These are phyloP conservation scores for Grosmannia penicillata DNA, from an alignment of 2,329 filamentous ascomycete genomes.

Conservation along the genomic window DNA sequence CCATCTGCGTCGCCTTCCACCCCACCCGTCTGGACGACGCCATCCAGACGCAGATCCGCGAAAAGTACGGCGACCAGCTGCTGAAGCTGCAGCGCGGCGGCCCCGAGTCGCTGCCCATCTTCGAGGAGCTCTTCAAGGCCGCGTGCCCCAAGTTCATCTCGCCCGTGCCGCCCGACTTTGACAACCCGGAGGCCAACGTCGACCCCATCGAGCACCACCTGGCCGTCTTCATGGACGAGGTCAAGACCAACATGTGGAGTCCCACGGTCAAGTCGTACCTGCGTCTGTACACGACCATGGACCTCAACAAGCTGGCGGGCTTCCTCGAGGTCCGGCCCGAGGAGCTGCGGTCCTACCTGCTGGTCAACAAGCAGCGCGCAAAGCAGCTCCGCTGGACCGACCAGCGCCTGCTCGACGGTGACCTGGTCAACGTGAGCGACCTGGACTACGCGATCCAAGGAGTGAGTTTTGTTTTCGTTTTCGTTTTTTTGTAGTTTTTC, in stretches of 20 bases:
- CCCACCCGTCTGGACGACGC: slow-evolving; percentile 95
- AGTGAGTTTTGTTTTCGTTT: slow-evolving; percentile 37
- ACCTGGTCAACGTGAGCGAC: slow-evolving; percentile 84
- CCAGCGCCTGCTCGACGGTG: slow-evolving; percentile 78
- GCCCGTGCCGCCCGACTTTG: slow-evolving; percentile 91
- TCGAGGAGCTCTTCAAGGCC: slow-evolving; percentile 93
- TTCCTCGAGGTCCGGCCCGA: slow-evolving; percentile 97
- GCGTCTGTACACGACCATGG: slow-evolving; percentile 98
- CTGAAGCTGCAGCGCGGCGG: slow-evolving; percentile 92
- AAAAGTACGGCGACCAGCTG: slow-evolving; percentile 99
- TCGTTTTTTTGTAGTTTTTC: slow-evolving; percentile 1
- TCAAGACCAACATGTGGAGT: slow-evolving; percentile 98
- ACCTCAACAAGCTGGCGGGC: slow-evolving; percentile 91
- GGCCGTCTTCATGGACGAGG: slow-evolving; percentile 97
- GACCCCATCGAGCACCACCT: slow-evolving; percentile 97
- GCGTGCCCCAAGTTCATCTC: slow-evolving; percentile 99
- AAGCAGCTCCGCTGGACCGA: slow-evolving; percentile 92
- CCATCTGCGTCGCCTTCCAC: slow-evolving; percentile 97
- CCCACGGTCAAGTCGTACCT: slow-evolving; percentile 97
- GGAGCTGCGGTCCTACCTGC: slow-evolving; percentile 80
- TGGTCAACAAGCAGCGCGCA: slow-evolving; percentile 97
- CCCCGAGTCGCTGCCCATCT: slow-evolving; percentile 86
- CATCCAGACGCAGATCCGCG: slow-evolving; percentile 91
- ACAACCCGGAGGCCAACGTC: slow-evolving; percentile 88
- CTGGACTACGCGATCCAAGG: slow-evolving; percentile 95